Percentiles rank a stretch among this genome's conserved stretches.
Conservation (phyloP, 2,329 filamentous ascomycete species). For the Rutstroemia sp. region DNA sequence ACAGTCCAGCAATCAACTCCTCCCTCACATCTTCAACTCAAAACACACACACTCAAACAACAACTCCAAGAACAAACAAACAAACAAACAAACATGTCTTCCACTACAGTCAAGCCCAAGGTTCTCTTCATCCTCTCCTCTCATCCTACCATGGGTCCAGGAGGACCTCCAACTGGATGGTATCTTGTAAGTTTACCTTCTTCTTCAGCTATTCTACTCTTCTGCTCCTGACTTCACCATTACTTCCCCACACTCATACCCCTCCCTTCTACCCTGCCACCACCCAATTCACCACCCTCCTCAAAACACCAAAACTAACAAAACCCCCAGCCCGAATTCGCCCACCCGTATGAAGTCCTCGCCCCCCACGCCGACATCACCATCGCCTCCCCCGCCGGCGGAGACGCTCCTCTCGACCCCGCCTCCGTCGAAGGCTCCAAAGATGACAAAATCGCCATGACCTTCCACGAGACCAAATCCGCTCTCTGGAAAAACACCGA, state of each 20-base stretch:
- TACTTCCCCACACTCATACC: background rate
- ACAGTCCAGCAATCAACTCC: background rate
- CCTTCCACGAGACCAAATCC: slow-evolving; percentile 30
- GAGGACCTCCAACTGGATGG: slow-evolving; percentile 43
- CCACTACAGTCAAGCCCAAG: slow-evolving; percentile 31
- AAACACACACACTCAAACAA: background rate
- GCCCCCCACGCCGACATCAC: slow-evolving; percentile 33
- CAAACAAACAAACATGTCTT: slow-evolving; percentile 1
- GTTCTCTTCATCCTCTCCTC: slow-evolving; percentile 47
- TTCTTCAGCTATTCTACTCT: background rate
- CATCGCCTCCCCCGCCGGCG: slow-evolving; percentile 39
- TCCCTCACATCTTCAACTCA: background rate
- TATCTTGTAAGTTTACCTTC: slow-evolving; percentile 35
- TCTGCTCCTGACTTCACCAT: background rate
- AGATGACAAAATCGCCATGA: slow-evolving; percentile 31
- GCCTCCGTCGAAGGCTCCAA: slow-evolving; percentile 36
- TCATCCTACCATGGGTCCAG: slow-evolving; percentile 21
- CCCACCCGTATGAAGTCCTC: slow-evolving; percentile 40
- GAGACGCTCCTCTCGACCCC: slow-evolving; percentile 38
- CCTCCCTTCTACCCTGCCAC: background rate
- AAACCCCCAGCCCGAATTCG: slow-evolving; percentile 38
- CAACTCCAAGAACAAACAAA: background rate
- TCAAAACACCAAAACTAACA: background rate
- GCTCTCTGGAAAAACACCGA: slow-evolving; percentile 45
- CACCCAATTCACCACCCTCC: background rate